phyloP scores from a whole-genome alignment of 169 alveolate genomes.

The Perkinsus olseni region DNA sequence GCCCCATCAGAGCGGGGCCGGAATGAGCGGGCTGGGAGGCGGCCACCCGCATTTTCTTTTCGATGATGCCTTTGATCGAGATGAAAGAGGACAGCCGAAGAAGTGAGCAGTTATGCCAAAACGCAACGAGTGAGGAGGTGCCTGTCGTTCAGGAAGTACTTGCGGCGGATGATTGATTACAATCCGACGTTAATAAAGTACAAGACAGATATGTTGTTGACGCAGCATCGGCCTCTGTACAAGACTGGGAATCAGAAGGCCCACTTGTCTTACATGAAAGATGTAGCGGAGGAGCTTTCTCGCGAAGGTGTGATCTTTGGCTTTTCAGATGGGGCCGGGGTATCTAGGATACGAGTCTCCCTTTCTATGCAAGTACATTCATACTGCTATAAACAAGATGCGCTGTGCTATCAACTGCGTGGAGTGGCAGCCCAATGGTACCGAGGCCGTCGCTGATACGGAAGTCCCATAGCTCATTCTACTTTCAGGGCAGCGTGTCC shows the following conservation, averaged over 20 bases:
- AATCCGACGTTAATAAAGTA: background rate
- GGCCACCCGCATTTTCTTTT: background rate
- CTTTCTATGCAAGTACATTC: background rate
- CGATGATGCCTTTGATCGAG: background rate
- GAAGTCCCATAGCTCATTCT: background rate
- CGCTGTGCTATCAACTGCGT: background rate
- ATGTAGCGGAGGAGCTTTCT: background rate
- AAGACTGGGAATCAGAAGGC: background rate
- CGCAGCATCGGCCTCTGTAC: background rate
- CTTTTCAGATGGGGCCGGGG: background rate
- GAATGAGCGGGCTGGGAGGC: background rate
- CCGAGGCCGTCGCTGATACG: background rate
- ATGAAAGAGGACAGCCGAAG: background rate
- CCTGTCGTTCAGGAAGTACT: background rate
- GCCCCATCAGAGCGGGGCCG: background rate
- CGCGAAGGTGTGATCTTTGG: background rate
- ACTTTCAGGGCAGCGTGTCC: conserved; percentile 28
- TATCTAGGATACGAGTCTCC: background rate
- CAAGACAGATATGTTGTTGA: background rate
- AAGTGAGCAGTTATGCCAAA: background rate
- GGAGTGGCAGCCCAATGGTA: background rate
- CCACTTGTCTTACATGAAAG: background rate
- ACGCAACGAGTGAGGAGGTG: background rate
- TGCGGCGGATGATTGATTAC: background rate
- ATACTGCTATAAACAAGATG: background rate